Base-by-base conservation (phyloP, 2,329 filamentous ascomycete genomes). In the Calonectria ilicicola region DNA sequence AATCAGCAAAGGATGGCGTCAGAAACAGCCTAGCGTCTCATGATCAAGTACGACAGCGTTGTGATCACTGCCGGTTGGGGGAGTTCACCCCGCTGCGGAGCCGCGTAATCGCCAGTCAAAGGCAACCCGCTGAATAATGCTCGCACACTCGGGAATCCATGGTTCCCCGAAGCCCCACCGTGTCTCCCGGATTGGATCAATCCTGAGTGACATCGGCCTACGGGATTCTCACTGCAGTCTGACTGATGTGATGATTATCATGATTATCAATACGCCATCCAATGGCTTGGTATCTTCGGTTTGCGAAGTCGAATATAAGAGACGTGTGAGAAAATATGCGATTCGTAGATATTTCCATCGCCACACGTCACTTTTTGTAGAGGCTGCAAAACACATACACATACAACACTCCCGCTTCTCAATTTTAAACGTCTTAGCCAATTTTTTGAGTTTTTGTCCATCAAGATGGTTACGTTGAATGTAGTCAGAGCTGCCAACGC, bases 401-500 rank as follows among this genome's bases (percentile, higher is more conserved):
- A 38, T 14, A 60, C 32, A 60, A 40, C 35, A 29, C 35, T 23
- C 21, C 2, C 21, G 26, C 58, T 35, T 35, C 10, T 35, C 32
- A 35, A 6, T 35, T 35, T 35, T 35, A 35, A 35, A 35, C 32
- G 12, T 35, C 7, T 23, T 46, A 5, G 32, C 5, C 15, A 6
- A 5, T 40, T 19, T 29, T 38, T 21, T 9, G 6, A n/a, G 10
- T 27, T 26, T 27, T 1, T 19, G 19, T n/a, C 32, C 26, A 14
- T 26, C 9, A 47, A n/a, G 17, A 68, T 68, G 65, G 65, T 68
- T 15, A 40, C 65, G 5, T 17, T 49, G 8, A 51, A 29, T 10
- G 12, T 60, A n/a, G 56, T 68, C 15, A 38, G 23, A 21, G 65
- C 65, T 9, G 65, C 65, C 12, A 68, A 68, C 19, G 65, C 53